Evolutionary conservation across 148 eudicot genomes (phyloP), one percentile per base, ranked within the genome.

Genomic region (Silene latifolia): DNA sequence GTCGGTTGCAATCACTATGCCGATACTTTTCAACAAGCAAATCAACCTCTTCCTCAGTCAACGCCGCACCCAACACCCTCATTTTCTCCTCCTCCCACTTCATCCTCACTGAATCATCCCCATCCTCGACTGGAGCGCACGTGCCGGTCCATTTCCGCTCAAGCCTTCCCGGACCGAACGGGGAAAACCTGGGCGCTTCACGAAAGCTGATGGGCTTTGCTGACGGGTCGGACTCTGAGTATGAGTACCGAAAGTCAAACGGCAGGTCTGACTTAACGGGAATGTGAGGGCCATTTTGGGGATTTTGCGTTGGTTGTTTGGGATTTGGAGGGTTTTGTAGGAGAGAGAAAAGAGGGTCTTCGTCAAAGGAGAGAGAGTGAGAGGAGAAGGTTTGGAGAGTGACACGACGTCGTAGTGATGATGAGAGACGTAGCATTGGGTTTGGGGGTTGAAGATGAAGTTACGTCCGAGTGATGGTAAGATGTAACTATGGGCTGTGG

Each of bases 71-170:
- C 27, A 87, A 80, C 21, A 90, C 87, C 77, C 71, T 77, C 7
- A 72, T 76, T 32, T 80, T 80, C 74, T 85, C 69, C 67, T 77
- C 80, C 20, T 73, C 81, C 70, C 91, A 63, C 32, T 77, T 79
- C 35, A 62, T 80, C 68, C 78, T 60, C 69, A 82, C 80, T 5
- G 23, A 53, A 6, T 23, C 82, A 6, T 23, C 82, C 17, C 5
- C 60, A 3, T 27, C 81, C 42, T 27, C 67, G 1, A 79, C 84
- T 74, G 89, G 90, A 20, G 98, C 96, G 53, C 86, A 80, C 12
- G 96, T 88, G 14, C 98, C 98, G 47, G 92, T 89, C 98, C 98
- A 95, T 47, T 85, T 82, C 72, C 98, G 82, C 73, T 92, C 92
- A 56, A 95, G 84, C 47, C 98, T 85, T n/a, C 92, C 93, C 18